phyloP scores from a whole-genome alignment of 768 basidiomycete genomes.

The Boletus insuetus region DNA sequence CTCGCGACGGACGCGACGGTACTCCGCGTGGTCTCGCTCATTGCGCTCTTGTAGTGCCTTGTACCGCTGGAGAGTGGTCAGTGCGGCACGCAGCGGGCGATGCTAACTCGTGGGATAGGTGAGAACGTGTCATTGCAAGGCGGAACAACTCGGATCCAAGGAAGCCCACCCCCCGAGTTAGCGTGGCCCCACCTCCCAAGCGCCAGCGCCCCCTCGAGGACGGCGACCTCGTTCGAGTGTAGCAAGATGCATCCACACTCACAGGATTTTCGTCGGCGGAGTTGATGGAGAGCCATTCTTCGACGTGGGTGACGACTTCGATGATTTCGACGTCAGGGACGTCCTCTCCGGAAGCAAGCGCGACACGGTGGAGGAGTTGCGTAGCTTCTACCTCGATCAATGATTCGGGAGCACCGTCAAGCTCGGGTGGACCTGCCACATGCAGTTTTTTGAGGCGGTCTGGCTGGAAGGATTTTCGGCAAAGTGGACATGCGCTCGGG shows the following conservation, averaged over 20 bases:
- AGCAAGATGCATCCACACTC: slow-evolving; percentile 16
- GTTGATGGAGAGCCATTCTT: slow-evolving; percentile 47
- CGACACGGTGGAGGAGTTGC: slow-evolving; percentile 36
- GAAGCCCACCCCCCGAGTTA: neutral
- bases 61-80: slow-evolving; percentile 38
- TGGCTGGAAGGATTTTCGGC: slow-evolving; percentile 57
- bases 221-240: neutral
- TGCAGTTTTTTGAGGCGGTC: slow-evolving; percentile 65
- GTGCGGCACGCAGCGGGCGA: slow-evolving; percentile 30
- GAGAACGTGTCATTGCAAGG: slow-evolving; percentile 13
- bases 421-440: slow-evolving; percentile 47
- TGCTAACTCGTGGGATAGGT: slow-evolving; percentile 28
- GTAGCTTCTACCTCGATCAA: slow-evolving; percentile 41
- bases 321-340: slow-evolving; percentile 33
- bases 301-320: slow-evolving; percentile 45
- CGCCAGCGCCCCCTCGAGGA: neutral
- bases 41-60: slow-evolving; percentile 36
- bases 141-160: slow-evolving; percentile 24
- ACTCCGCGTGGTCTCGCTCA: slow-evolving; percentile 30
- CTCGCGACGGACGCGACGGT: slow-evolving; percentile 32
- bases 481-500: slow-evolving; percentile 61
- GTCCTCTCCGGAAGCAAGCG: slow-evolving; percentile 34
- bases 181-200: neutral
- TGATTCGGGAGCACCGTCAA: slow-evolving; percentile 35
- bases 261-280: slow-evolving; percentile 38